These are phyloP conservation scores for Mortierella alpina DNA, from an alignment of 192 early-diverging fungal genomes.

Conservation along the genomic window DNA sequence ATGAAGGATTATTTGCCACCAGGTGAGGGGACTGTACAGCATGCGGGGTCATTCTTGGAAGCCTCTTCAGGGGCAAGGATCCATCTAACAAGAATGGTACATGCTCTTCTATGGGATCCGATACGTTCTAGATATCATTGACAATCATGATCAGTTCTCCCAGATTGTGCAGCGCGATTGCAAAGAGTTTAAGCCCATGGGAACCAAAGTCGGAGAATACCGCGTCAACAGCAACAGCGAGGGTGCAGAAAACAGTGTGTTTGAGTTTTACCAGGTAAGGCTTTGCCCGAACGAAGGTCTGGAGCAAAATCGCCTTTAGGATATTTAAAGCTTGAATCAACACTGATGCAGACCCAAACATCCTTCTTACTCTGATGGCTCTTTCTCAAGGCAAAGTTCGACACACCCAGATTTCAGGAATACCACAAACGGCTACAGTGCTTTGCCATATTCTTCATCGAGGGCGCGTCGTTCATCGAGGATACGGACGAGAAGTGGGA, in stretches of 20 bases:
- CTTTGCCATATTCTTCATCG: conserved; percentile 88
- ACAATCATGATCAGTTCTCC: conserved; percentile 73
- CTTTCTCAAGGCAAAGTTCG: conserved; percentile 66
- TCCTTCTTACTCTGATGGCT: conserved; percentile 2
- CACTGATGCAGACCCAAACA: not conserved
- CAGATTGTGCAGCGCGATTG: conserved; percentile 70
- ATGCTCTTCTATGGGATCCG: too few relatives aligned
- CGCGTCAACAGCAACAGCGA: conserved; percentile 54
- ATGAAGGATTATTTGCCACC: conserved; percentile 69
- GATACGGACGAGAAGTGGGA: conserved; percentile 88
- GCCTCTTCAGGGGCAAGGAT: not conserved
- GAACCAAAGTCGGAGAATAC: conserved; percentile 84
- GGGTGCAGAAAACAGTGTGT: conserved; percentile 49
- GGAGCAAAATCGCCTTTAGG: too few relatives aligned
- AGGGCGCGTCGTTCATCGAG: conserved; percentile 90
- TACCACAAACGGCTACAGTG: conserved; percentile 85
- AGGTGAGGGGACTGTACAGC: conserved; percentile 34
- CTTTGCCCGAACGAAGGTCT: too few relatives aligned
- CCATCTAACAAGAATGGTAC: not conserved
- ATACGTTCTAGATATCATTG: conserved; percentile 59
- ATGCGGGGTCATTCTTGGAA: too few relatives aligned
- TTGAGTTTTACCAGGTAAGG: conserved; percentile 80
- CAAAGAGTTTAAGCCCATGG: conserved; percentile 76
- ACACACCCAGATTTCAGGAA: conserved; percentile 71
- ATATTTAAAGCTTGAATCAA: not conserved